These are phyloP conservation scores for Schizophyllum commune DNA, from an alignment of 1,284 basidiomycete genomes.

Conservation along the genomic window DNA sequence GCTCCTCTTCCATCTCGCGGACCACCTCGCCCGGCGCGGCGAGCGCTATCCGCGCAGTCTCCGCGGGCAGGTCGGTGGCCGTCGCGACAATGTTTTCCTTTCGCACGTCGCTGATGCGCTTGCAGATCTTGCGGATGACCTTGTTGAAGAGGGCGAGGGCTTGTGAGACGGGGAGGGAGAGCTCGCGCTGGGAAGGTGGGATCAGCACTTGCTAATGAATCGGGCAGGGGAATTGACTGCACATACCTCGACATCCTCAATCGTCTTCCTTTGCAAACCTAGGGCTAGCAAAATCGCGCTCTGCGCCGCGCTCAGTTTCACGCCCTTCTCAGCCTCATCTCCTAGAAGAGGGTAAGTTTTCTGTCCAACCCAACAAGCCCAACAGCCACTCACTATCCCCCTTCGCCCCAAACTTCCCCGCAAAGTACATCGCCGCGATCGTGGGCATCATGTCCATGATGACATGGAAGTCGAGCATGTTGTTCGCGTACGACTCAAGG, in stretches of 20 bases:
- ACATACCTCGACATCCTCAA: slow-evolving; percentile 83
- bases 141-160: slow-evolving; percentile 90
- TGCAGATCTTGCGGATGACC: slow-evolving; percentile 80
- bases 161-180: slow-evolving; percentile 82
- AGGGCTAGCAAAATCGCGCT: slow-evolving; percentile 84
- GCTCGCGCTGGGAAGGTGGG: slow-evolving; percentile 47
- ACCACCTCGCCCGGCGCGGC: slow-evolving; percentile 32
- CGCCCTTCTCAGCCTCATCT: slow-evolving; percentile 25
- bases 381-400: not conserved
- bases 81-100: slow-evolving; percentile 61
- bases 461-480: slow-evolving; percentile 95
- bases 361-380: slow-evolving; percentile 16
- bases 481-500: slow-evolving; percentile 92
- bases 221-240: not conserved
- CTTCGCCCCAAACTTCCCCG: slow-evolving; percentile 44
- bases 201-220: not conserved
- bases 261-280: slow-evolving; percentile 85
- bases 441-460: slow-evolving; percentile 88
- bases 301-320: slow-evolving; percentile 77
- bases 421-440: slow-evolving; percentile 80
- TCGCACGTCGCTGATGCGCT: slow-evolving; percentile 75
- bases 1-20: slow-evolving; percentile 51
- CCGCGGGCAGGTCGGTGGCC: slow-evolving; percentile 28
- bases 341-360: slow-evolving; percentile 1
- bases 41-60: slow-evolving; percentile 8